Percentiles rank a stretch among this genome's conserved stretches.
phyloP scores from a whole-genome alignment of 768 basidiomycete species.

The Tremella fuciformis region DNA sequence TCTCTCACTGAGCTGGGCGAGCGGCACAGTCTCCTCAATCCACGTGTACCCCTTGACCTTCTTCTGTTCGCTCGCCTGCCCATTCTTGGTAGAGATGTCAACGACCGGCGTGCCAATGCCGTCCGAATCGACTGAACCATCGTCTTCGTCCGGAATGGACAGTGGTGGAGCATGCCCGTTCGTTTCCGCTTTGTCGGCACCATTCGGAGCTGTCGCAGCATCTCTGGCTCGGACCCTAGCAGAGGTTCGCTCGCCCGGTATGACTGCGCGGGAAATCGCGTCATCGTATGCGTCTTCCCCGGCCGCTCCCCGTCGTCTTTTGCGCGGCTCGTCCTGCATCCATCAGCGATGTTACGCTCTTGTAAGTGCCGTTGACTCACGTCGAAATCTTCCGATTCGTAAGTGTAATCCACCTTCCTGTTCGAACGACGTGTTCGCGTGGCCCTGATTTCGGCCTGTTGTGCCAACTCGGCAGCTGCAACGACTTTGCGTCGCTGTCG shows the following conservation, averaged over 20 bases:
- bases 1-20: no score
- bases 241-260: constrained; percentile 40
- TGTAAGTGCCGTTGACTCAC: constrained; percentile 13
- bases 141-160: no score
- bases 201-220: background rate
- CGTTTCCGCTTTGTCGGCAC: background rate
- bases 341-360: constrained; percentile 8
- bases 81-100: constrained; percentile 2
- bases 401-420: constrained; percentile 36
- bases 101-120: background rate
- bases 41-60: constrained; percentile 28
- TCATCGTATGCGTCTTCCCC: constrained; percentile 9
- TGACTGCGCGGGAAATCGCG: constrained; percentile 16
- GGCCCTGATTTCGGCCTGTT: constrained; percentile 31
- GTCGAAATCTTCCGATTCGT: constrained; percentile 25
- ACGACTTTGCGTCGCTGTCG: constrained; percentile 29
- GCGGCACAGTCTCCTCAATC: constrained; percentile 18
- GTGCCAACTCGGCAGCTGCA: constrained; percentile 23
- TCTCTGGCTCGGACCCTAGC: constrained; percentile 15
- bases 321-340: constrained; percentile 11
- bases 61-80: constrained; percentile 10
- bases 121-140: background rate
- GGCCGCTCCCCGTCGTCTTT: constrained; percentile 17
- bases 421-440: constrained; percentile 37
- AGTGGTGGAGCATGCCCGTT: background rate